phyloP scores from a whole-genome alignment of 148 eudicot genomes.

The Arctostaphylos glauca region DNA sequence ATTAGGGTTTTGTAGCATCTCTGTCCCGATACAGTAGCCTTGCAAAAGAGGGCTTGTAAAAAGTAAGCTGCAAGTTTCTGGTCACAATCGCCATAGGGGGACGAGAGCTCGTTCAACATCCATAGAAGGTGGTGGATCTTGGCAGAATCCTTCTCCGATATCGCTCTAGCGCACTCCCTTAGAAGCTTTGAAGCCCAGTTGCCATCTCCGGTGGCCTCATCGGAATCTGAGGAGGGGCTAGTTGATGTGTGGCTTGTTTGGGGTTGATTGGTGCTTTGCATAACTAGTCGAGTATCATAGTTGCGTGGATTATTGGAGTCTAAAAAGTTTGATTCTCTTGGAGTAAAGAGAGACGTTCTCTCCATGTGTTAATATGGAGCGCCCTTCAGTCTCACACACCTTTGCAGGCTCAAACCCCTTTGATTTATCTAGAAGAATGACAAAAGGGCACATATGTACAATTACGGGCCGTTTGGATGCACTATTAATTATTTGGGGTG shows the following conservation, averaged over 20 bases:
- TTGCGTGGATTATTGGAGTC: constrained; percentile 6
- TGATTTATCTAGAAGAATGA: constrained; percentile 8
- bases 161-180: constrained; percentile 36
- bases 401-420: constrained; percentile 19
- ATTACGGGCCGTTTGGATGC: too few species aligned
- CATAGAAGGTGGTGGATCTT: constrained; percentile 51
- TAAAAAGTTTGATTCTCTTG: constrained; percentile 16
- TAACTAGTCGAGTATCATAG: constrained; percentile 20
- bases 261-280: constrained; percentile 23
- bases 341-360: constrained; percentile 17
- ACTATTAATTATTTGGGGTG: too few species aligned
- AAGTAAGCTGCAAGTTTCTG: constrained; percentile 51
- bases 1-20: constrained; percentile 40
- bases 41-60: constrained; percentile 55
- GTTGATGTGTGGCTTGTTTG: constrained; percentile 30
- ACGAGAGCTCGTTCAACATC: constrained; percentile 51
- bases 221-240: constrained; percentile 26
- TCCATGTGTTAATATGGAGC: constrained; percentile 16
- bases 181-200: constrained; percentile 50
- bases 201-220: constrained; percentile 16
- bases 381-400: neutral
- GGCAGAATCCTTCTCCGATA: constrained; percentile 39
- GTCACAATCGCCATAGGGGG: constrained; percentile 56
- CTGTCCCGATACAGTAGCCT: constrained; percentile 42
- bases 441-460: neutral